Percentiles rank a stretch among this genome's conserved stretches.
phyloP scores from a whole-genome alignment of 2,329 filamentous ascomycete genomes.

The Phoma sp. region DNA sequence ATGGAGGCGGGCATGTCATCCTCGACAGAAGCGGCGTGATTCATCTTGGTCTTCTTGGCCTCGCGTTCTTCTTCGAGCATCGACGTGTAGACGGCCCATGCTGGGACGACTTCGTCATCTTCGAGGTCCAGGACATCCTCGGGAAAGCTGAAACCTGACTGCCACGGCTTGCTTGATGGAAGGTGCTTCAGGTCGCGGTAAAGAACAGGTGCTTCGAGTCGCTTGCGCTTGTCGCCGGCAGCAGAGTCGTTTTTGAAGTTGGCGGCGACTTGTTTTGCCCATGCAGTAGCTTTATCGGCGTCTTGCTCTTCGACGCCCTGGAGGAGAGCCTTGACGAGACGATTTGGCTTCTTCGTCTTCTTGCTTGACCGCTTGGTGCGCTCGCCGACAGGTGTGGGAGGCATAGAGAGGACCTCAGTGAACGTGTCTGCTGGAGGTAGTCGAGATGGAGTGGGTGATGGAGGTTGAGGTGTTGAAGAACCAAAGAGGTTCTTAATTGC shows the following conservation, averaged over 20 bases:
- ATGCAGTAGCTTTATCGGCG: slow-evolving; percentile 27
- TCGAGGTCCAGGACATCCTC: slow-evolving; percentile 34
- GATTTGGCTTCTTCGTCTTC: slow-evolving; percentile 22
- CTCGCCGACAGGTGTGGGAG: slow-evolving; percentile 39
- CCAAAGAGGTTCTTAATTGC: slow-evolving; percentile 29
- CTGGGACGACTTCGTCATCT: slow-evolving; percentile 37
- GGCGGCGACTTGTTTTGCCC: slow-evolving; percentile 33
- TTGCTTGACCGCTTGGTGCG: slow-evolving; percentile 25
- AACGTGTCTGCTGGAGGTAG: slow-evolving; percentile 22
- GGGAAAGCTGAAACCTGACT: slow-evolving; percentile 38
- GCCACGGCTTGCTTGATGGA: slow-evolving; percentile 42
- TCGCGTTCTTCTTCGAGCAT: slow-evolving; percentile 33
- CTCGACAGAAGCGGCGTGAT: slow-evolving; percentile 14
- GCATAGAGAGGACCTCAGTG: slow-evolving; percentile 32
- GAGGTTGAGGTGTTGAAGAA: slow-evolving; percentile 6
- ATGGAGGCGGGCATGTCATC: slow-evolving; percentile 30
- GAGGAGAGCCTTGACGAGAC: slow-evolving; percentile 25
- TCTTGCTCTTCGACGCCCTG: slow-evolving; percentile 31
- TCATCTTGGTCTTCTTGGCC: slow-evolving; percentile 33
- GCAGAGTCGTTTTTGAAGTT: slow-evolving; percentile 26
- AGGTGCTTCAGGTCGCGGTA: slow-evolving; percentile 36
- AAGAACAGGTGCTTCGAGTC: slow-evolving; percentile 33
- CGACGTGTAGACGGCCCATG: slow-evolving; percentile 40
- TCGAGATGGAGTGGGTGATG: slow-evolving; percentile 19
- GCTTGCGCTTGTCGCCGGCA: slow-evolving; percentile 38